Base-by-base conservation (phyloP, 2,329 filamentous ascomycete species). In the Atkinsonella hypoxylon region DNA sequence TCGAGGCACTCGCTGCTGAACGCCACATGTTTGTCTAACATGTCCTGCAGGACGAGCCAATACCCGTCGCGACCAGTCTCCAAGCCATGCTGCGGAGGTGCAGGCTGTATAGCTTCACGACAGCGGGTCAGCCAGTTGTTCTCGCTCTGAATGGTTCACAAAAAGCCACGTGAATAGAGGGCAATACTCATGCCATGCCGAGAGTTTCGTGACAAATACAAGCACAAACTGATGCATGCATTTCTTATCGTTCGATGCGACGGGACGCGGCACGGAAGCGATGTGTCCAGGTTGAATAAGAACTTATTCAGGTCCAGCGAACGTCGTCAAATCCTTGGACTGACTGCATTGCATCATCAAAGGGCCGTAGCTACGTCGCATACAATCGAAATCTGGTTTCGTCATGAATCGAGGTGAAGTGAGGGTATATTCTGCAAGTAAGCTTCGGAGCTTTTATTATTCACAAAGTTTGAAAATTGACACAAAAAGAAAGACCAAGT, bases 21-120 rank as follows among this genome's bases (percentile, higher is more conserved):
- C 38, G 41, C 46, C 46, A 48, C 46, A 48, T 48, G 46, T 42
- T 48, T 48, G 38, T 48, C 46, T 32, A 36, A 42, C 46, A 32
- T 6, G 5, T 17, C 41, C 34, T 41, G 46, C 38, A 42, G 46
- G 36, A 31, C 46, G 46, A 48, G 38, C 30, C 31, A 17, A 22
- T 44, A 34, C 30, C 34, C n/a, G 47, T 32, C 22, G 40, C 30
- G 44, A 17, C 31, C 26, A 3, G 26, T 17, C 11, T 41, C 15
- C n/a, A 20, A 41, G n/a, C 15, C 39, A 11, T 41, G 39, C 4
- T 17, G 39, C n/a, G 10, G n/a, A n/a, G 38, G 4, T 18, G 5
- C n/a, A 40, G 15, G 38, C n/a, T n/a, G 38, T 26, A n/a, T 10
- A 17, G 38, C 13, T 18, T 40, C 38, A 10, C n/a, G n/a, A n/a